A percentile compares a stretch with the other conserved stretches of the same genome.
These are phyloP conservation scores for Penicillium arizonense DNA, from an alignment of 495 filamentous ascomycete species.

Conservation along the genomic window DNA sequence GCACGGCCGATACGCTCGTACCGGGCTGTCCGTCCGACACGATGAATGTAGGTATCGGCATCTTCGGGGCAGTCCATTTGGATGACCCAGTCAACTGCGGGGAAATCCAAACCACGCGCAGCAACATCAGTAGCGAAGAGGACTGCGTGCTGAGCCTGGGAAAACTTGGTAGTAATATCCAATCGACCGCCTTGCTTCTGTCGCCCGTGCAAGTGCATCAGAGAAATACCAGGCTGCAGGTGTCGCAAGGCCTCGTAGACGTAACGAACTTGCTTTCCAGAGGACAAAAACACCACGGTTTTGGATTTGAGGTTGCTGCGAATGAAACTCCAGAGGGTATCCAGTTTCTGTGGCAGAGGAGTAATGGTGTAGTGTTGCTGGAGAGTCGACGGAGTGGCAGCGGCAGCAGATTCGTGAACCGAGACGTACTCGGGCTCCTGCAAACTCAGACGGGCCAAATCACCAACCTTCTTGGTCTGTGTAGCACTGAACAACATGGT, in stretches of 20 bases:
- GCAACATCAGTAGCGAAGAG: slow-evolving; percentile 95
- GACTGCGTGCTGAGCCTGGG: slow-evolving; percentile 73
- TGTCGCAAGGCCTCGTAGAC: slow-evolving; percentile 91
- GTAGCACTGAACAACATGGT: slow-evolving; percentile 95
- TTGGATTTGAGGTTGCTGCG: slow-evolving; percentile 84
- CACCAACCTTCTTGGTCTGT: slow-evolving; percentile 90
- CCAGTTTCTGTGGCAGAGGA: slow-evolving; percentile 80
- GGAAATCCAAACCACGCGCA: slow-evolving; percentile 91
- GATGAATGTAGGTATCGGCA: slow-evolving; percentile 95
- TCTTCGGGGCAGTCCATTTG: slow-evolving; percentile 95
- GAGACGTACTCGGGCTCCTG: slow-evolving; percentile 92
- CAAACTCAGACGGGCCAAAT: slow-evolving; percentile 84
- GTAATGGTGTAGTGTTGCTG: slow-evolving; percentile 90
- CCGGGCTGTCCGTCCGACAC: slow-evolving; percentile 92
- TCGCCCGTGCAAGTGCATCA: slow-evolving; percentile 92
- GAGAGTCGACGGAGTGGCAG: slow-evolving; percentile 80
- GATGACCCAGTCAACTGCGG: slow-evolving; percentile 96
- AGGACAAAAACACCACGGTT: slow-evolving; percentile 90
- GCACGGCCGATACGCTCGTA: slow-evolving; percentile 85
- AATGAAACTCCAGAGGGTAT: slow-evolving; percentile 90
- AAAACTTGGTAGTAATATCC: slow-evolving; percentile 81
- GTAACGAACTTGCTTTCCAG: slow-evolving; percentile 94
- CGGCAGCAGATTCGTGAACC: slow-evolving; percentile 77
- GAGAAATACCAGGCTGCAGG: slow-evolving; percentile 89
- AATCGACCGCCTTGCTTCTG: slow-evolving; percentile 88